Evolutionary conservation across 192 early-diverging fungal genomes (phyloP), one percentile per base, ranked within the genome.

Genomic region (Backusella morwellensis): DNA sequence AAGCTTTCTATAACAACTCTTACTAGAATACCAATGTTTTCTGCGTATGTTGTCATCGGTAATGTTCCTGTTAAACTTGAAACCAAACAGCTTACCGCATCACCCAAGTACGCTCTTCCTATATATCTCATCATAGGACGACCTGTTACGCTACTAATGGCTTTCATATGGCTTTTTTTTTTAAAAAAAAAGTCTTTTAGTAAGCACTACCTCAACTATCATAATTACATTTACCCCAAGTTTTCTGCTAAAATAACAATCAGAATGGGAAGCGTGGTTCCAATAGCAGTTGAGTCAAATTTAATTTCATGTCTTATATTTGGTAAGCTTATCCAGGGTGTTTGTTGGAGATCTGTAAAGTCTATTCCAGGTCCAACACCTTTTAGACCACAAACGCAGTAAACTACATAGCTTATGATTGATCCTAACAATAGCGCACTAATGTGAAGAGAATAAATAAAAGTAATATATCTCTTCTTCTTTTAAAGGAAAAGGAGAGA

Each of bases 21-120:
- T 35, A 66, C 77, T 80, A 88, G 74, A 41, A 84, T 80, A 40
- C 85, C 88, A 77, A 89, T 90, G 70, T 90, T 90, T 52, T 90
- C 88, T 47, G 86, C 88, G 71, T 90, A 90, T 1, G 89, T 90
- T 17, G 88, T 90, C 35, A 83, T 72, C 29, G 86, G 89, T n/a
- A 84, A 68, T 0, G 82, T 78, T 34, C 88, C 88, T 67, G 73
- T 76, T 32, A 74, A 56, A 35, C 76, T 73, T 1, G 85, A 52
- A 5, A 90, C 34, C 7, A 88, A 84, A 5, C 80, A 83, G 38
- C 88, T 85, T 32, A 89, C 3, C 26, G 88, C 85, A 75, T 90
- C 88, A 7, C 88, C 88, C 17, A 87, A 21, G 66, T 90, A 87
- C 0, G 88, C 83, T 11, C 87, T 72, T 7, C 89, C 88, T 4